These are phyloP conservation scores for Gnetum montanum DNA, from an alignment of 75 land plant genomes.

Conservation along the genomic window DNA sequence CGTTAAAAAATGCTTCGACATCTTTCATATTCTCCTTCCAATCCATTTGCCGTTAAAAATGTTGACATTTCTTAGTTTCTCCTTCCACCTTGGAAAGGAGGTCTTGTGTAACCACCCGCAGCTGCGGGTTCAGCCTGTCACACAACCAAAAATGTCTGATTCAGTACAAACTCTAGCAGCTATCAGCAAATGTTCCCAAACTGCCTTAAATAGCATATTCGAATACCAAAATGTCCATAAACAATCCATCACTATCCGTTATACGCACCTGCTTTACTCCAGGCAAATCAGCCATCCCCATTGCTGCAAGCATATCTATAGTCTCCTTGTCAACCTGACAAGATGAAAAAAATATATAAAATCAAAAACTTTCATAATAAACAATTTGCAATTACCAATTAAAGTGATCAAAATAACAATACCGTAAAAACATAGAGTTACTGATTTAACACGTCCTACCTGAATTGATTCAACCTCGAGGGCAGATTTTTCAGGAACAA, in stretches of 20 bases:
- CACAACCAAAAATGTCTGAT: not conserved
- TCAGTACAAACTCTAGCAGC: not conserved
- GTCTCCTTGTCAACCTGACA: slow-evolving; percentile 49
- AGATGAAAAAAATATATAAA: too few relatives aligned
- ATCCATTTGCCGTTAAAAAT: too few relatives aligned
- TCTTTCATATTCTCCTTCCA: too few relatives aligned
- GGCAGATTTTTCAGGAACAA: slow-evolving; percentile 56
- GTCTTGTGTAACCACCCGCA: not conserved
- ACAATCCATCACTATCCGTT: not conserved
- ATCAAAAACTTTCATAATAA: too few relatives aligned
- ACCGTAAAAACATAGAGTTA: too few relatives aligned
- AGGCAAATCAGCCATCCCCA: slow-evolving; percentile 37
- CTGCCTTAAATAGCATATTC: not conserved
- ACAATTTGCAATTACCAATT: too few relatives aligned
- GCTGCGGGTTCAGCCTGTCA: not conserved
- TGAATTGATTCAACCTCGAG: slow-evolving; percentile 49
- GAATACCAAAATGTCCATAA: not conserved
- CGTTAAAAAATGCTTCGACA: too few relatives aligned
- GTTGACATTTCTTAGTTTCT: too few relatives aligned
- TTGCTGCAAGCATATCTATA: slow-evolving; percentile 28
- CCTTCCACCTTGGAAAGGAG: too few relatives aligned
- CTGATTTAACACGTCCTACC: too few relatives aligned
- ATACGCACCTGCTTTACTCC: slow-evolving; percentile 27
- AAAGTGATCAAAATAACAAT: too few relatives aligned
- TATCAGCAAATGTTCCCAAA: not conserved